phyloP scores from a whole-genome alignment of 139 green algal genomes.

The Parachlorella kessleri region DNA sequence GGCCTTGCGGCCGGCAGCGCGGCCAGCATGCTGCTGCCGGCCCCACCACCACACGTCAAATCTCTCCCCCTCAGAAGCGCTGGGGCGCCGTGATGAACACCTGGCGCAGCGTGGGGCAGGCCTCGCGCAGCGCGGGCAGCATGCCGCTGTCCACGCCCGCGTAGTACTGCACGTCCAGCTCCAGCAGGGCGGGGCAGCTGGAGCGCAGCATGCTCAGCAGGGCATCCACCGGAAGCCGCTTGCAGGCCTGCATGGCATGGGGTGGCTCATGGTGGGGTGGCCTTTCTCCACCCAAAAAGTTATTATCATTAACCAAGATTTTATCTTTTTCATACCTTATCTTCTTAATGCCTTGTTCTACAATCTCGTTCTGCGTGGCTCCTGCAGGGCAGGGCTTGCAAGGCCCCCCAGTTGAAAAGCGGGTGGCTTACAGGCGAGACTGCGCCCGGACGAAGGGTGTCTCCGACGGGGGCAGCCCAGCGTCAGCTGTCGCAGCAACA shows the following conservation, averaged over 20 bases:
- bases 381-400: background rate
- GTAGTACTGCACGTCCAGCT: constrained; percentile 26
- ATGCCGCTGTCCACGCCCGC: background rate
- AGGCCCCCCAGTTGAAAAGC: background rate
- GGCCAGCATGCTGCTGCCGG: too few species aligned
- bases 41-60: too few species aligned
- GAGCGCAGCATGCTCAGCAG: background rate
- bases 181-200: background rate
- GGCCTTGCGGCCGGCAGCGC: too few species aligned
- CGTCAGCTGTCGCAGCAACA: background rate
- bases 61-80: background rate
- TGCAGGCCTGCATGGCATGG: constrained; percentile 11
- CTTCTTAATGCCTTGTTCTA: too few species aligned
- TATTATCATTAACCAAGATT: too few species aligned
- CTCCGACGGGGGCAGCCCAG: background rate
- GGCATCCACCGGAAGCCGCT: background rate
- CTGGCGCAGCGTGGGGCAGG: constrained; percentile 7
- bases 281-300: too few species aligned
- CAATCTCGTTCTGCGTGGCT: background rate
- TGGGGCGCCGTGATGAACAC: background rate
- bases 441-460: too few species aligned
- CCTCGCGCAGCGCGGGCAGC: background rate
- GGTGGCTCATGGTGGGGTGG: background rate
- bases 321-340: too few species aligned
- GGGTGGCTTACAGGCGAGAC: background rate